Evolutionary conservation across 345 rosid genomes (phyloP).

Genomic region (Corchorus olitorius): DNA sequence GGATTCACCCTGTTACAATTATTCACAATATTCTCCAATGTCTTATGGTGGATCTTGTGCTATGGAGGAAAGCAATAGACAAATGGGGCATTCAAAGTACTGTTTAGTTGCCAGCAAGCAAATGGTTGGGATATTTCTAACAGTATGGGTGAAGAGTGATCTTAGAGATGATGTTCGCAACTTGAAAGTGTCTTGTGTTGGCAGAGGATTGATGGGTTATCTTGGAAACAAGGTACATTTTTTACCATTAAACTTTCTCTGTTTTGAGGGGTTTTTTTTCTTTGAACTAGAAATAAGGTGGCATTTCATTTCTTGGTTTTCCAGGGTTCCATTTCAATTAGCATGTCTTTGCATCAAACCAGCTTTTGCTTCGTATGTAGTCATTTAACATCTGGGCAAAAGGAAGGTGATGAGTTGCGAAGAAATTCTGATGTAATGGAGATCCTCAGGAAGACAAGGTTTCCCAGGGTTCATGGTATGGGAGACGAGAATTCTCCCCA

Average conservation of each 20-base stretch:
- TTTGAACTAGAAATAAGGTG: constrained; percentile 12
- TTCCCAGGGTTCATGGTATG: constrained; percentile 71
- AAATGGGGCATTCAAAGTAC: constrained; percentile 58
- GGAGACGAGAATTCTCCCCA: constrained; percentile 79
- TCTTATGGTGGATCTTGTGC: constrained; percentile 50
- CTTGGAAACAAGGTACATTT: constrained; percentile 90
- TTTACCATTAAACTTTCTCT: constrained; percentile 15
- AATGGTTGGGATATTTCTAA: constrained; percentile 96
- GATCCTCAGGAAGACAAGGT: constrained; percentile 93
- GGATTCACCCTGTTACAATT: constrained; percentile 53
- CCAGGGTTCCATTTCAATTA: constrained; percentile 97
- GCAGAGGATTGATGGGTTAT: constrained; percentile 99
- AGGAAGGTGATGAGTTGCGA: constrained; percentile 93
- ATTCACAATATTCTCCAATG: constrained; percentile 50
- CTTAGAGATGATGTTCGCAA: constrained; percentile 69
- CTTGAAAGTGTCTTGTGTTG: constrained; percentile 95
- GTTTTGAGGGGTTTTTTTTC: constrained; percentile 17
- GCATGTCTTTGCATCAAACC: constrained; percentile 93
- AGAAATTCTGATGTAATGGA: constrained; percentile 96
- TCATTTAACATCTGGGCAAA: constrained; percentile 96
- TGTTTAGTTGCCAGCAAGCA: constrained; percentile 94
- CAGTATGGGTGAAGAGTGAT: constrained; percentile 90
- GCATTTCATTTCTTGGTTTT: constrained; percentile 30
- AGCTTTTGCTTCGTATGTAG: constrained; percentile 97
- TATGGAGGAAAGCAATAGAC: constrained; percentile 57